Conservation (phyloP, 2,329 filamentous ascomycete genomes). For the Botrytis hyacinthi region DNA sequence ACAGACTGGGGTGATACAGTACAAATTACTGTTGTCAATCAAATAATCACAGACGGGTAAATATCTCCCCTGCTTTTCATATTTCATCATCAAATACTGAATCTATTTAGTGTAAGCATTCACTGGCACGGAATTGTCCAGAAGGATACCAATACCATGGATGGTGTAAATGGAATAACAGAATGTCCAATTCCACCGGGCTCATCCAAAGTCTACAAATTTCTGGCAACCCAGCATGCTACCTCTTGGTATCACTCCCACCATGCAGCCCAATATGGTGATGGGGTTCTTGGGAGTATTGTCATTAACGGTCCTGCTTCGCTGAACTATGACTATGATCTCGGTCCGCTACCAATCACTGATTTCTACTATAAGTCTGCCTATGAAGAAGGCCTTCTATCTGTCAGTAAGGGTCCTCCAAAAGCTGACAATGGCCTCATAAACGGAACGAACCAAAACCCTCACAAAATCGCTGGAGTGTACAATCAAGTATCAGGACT, state of each 20-base stretch:
- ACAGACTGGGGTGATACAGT: not conserved
- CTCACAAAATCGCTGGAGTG: not conserved
- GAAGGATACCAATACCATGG: not conserved
- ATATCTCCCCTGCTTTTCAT: not conserved
- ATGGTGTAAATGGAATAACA: not conserved
- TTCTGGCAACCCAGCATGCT: not conserved
- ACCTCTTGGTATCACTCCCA: not conserved
- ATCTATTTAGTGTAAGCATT: not conserved
- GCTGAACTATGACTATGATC: not conserved
- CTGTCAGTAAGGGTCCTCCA: not conserved
- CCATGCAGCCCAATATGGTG: not conserved
- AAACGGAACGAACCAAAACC: not conserved
- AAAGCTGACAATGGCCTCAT: not conserved
- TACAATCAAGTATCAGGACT: not conserved
- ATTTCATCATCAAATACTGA: not conserved
- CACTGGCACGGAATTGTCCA: not conserved
- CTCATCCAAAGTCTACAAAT: not conserved
- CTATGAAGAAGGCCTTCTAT: not conserved
- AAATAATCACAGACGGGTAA: not conserved
- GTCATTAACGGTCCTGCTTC: not conserved
- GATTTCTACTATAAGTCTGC: not conserved
- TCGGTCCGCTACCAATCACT: not conserved
- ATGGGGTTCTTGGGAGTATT: not conserved
- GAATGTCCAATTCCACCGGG: not conserved
- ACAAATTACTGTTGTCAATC: not conserved